Evolutionary conservation across 768 basidiomycete genomes (phyloP).

Genomic region (Trichaptum fuscoviolaceum): DNA sequence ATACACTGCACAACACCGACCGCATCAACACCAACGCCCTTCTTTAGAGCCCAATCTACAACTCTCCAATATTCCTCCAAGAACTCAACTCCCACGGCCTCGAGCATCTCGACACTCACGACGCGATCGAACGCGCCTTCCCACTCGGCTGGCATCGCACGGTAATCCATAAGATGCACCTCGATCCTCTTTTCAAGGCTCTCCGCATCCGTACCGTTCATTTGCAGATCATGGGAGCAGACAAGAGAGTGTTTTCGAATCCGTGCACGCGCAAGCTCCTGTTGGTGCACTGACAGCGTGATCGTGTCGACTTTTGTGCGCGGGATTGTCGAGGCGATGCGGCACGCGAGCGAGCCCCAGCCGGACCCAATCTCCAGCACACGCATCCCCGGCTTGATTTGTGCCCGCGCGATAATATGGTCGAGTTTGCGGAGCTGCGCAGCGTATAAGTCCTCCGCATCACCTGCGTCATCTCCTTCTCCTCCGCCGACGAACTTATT

Average conservation of each 20-base stretch:
- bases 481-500: not conserved
- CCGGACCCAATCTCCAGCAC: conserved; percentile 76
- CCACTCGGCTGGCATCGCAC: conserved; percentile 60
- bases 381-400: conserved; percentile 50
- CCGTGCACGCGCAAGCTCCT: conserved; percentile 48
- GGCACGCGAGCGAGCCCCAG: conserved; percentile 70
- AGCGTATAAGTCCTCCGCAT: conserved; percentile 28
- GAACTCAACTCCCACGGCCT: conserved; percentile 65
- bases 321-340: conserved; percentile 48
- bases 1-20: conserved; percentile 72
- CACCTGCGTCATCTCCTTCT: conserved; percentile 6
- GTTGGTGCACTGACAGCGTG: conserved; percentile 66
- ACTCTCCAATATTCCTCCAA: conserved; percentile 57
- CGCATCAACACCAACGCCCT: conserved; percentile 52
- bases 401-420: conserved; percentile 60
- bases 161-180: conserved; percentile 75
- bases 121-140: conserved; percentile 60
- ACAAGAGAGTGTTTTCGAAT: conserved; percentile 37
- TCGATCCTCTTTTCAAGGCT: conserved; percentile 41
- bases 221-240: not conserved
- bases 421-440: conserved; percentile 59
- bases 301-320: conserved; percentile 63
- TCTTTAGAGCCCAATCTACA: conserved; percentile 65
- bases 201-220: conserved; percentile 23
- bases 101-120: conserved; percentile 75